Evolutionary conservation across 805 yeast species (phyloP), one percentile per base, ranked within the genome.

Genomic region (Naumovozyma baii): DNA sequence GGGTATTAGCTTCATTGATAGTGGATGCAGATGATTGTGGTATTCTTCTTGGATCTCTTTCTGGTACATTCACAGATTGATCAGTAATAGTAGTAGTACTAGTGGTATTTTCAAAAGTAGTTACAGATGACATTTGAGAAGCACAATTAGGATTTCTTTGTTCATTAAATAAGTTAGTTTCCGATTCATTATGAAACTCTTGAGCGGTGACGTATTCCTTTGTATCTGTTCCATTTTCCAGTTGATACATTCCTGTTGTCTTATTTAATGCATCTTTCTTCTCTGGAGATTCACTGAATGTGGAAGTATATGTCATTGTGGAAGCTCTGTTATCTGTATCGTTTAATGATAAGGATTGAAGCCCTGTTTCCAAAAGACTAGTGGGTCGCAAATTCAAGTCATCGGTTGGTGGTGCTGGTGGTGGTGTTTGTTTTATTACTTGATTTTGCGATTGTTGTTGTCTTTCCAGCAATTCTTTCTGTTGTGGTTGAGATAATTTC

Each of bases 191-290:
- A 5, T 8, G 31, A 31, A 54, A 50, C 30, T 57, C 61, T 29
- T 52, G 50, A 2, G 63, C 63, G 3, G 63, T 59, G 3, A 54
- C 51, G 34, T 48, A 59, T 5, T 40, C 52, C 31, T 46, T 48
- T 5, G 48, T 51, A 33, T 52, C 52, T 7, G 59, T 52, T 4
- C 55, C 41, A 28, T 52, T 49, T n/a, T 57, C 59, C 25, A 55
- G 41, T 38, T 47, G 42, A 34, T 55, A 55, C 34, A 55, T 38
- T 13, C 52, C 52, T 3, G 57, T 49, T 13, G 52, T 34, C 20
- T 45, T 48, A 31, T 58, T 53, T 13, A 52, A 42, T 10, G 46
- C 43, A 16, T 40, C 43, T 7, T 42, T 41, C 34, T 55, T 56
- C 3, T 34, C 31, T 2, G 54, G 55, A 2, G 59, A 49, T 17